A percentile compares a stretch with the other conserved stretches of the same genome.
Evolutionary conservation across 768 basidiomycete species (phyloP).

Genomic region (Mycena albidolilacea): DNA sequence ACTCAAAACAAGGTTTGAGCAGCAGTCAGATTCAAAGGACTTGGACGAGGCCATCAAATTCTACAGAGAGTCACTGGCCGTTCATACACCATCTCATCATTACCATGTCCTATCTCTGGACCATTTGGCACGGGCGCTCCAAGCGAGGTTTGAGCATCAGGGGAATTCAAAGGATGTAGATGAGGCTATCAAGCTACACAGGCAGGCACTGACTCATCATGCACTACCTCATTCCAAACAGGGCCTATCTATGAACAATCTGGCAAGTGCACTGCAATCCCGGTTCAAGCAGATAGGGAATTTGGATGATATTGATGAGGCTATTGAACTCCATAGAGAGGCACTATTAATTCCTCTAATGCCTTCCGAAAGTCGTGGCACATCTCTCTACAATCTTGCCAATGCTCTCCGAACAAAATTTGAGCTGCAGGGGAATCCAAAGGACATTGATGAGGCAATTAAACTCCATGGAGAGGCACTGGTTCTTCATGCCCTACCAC

Average conservation of each 20-base stretch:
- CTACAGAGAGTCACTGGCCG: too few species aligned
- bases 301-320: neutral
- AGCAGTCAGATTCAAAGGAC: too few species aligned
- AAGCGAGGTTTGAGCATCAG: too few species aligned
- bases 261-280: neutral
- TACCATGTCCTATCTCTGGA: too few species aligned
- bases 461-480: slow-evolving; percentile 35
- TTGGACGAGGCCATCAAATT: too few species aligned
- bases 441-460: neutral
- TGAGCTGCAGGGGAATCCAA: too few species aligned
- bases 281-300: neutral
- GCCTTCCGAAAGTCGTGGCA: neutral
- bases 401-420: too few species aligned
- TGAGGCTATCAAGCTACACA: neutral
- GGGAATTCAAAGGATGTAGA: neutral
- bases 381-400: neutral
- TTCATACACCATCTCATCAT: too few species aligned
- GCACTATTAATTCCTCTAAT: neutral
- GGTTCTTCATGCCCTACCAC: slow-evolving; percentile 32
- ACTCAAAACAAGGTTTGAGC: too few species aligned
- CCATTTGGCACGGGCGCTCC: too few species aligned
- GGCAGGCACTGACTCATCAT: neutral
- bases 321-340: neutral
- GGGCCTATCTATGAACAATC: neutral
- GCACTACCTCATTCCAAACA: neutral